These are phyloP conservation scores for Westerdykella ornata DNA, from an alignment of 2,329 filamentous ascomycete species.

Conservation along the genomic window DNA sequence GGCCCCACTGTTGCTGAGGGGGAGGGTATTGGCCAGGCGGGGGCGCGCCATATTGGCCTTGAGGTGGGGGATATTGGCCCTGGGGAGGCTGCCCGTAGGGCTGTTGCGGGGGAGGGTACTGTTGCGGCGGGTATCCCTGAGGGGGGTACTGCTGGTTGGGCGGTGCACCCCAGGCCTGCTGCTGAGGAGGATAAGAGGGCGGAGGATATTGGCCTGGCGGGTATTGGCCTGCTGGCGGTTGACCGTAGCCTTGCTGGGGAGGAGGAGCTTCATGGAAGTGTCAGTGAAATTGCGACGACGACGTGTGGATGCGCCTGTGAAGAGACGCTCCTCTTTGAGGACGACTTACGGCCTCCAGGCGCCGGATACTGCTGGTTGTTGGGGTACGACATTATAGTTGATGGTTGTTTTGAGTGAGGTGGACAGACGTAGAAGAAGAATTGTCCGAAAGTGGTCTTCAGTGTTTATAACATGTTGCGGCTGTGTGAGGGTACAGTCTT, in stretches of 20 bases:
- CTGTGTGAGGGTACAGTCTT: no score
- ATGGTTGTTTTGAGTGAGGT: background rate
- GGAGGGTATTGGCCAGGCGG: slow-evolving; percentile 5
- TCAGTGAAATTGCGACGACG: background rate
- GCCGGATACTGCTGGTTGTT: slow-evolving; percentile 24
- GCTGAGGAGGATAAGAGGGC: slow-evolving; percentile 29
- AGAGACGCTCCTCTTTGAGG: background rate
- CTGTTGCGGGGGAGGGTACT: slow-evolving; percentile 23
- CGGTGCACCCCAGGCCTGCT: slow-evolving; percentile 22
- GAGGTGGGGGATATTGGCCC: slow-evolving; percentile 10
- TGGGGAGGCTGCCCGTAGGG: slow-evolving; percentile 13
- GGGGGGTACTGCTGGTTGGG: slow-evolving; percentile 9
- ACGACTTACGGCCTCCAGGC: slow-evolving; percentile 28
- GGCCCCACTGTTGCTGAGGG: slow-evolving; percentile 24
- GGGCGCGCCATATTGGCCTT: slow-evolving; percentile 5
- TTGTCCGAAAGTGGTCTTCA: no score
- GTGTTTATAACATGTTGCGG: no score
- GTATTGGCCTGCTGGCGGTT: slow-evolving; percentile 3
- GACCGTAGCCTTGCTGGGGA: slow-evolving; percentile 17
- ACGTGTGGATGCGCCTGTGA: background rate
- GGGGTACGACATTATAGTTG: slow-evolving; percentile 21
- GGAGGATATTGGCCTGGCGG: slow-evolving; percentile 9
- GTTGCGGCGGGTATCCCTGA: slow-evolving; percentile 14
- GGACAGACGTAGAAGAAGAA: background rate
- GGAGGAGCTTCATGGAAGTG: slow-evolving; percentile 2